Percentiles rank a stretch among this genome's conserved stretches.
phyloP scores from a whole-genome alignment of 805 yeast genomes.

The Yarrowia sp. region DNA sequence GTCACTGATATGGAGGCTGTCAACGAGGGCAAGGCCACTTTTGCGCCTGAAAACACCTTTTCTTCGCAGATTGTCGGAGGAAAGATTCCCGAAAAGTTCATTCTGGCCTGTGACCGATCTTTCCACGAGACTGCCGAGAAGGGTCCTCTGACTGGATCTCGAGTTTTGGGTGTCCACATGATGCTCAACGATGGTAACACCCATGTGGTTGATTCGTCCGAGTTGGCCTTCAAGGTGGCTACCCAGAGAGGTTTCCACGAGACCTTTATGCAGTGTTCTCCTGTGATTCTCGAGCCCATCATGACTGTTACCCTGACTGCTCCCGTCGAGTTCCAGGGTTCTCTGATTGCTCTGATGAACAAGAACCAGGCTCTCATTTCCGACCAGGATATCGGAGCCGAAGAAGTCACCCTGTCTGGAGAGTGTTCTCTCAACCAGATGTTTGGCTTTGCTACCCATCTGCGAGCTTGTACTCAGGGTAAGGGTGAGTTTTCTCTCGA shows the following conservation, averaged over 20 bases:
- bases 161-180: constrained; percentile 90
- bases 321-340: constrained; percentile 94
- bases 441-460: constrained; percentile 93
- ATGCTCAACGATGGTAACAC: constrained; percentile 94
- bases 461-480: constrained; percentile 97
- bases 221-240: constrained; percentile 91
- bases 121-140: constrained; percentile 91
- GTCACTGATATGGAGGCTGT: constrained; percentile 41
- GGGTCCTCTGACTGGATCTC: constrained; percentile 96
- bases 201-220: constrained; percentile 96
- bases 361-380: constrained; percentile 87
- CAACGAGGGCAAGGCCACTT: constrained; percentile 39
- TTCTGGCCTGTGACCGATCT: constrained; percentile 92
- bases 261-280: constrained; percentile 79
- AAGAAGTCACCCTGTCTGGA: constrained; percentile 88
- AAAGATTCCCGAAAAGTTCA: constrained; percentile 90
- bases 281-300: constrained; percentile 92
- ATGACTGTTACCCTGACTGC: constrained; percentile 93
- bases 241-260: constrained; percentile 88
- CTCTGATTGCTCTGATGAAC: constrained; percentile 85
- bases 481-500: constrained; percentile 97
- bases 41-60: constrained; percentile 55
- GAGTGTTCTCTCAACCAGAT: constrained; percentile 95
- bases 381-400: constrained; percentile 91
- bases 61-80: constrained; percentile 93